Evolutionary conservation across 768 basidiomycete genomes (phyloP).

Genomic region (Lactarius deliciosus): DNA sequence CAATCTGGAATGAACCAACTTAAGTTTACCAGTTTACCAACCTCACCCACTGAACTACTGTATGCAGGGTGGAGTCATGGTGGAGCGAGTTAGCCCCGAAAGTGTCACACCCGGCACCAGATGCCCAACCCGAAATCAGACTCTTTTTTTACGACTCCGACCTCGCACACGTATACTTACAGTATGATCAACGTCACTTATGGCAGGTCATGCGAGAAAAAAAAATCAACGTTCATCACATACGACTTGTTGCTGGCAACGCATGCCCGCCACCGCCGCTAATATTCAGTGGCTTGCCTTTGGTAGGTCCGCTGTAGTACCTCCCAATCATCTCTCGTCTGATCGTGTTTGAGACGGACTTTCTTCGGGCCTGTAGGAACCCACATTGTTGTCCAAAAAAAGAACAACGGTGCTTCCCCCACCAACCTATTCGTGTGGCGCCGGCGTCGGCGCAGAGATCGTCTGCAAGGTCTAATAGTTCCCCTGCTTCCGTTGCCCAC

Average conservation of each 20-base stretch:
- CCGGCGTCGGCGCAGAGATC: conserved; percentile 1
- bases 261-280: conserved; percentile 12
- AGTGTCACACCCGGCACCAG: background rate
- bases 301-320: conserved; percentile 1
- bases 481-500: background rate
- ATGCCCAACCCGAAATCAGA: background rate
- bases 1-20: background rate
- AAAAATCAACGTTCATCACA: conserved; percentile 6
- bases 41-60: background rate
- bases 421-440: conserved; percentile 20
- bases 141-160: background rate
- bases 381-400: background rate
- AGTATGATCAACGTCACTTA: conserved; percentile 5
- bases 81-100: background rate
- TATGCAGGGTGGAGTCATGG: background rate
- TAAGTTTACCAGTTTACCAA: background rate
- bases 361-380: conserved; percentile 15
- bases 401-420: conserved; percentile 1
- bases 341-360: conserved; percentile 17
- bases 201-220: background rate
- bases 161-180: background rate
- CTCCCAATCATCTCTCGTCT: conserved; percentile 1
- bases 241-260: conserved; percentile 10
- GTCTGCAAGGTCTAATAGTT: background rate
- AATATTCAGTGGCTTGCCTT: background rate